Base-by-base conservation (phyloP, 2,329 filamentous ascomycete genomes). In the Didymosphaeria variabile region DNA sequence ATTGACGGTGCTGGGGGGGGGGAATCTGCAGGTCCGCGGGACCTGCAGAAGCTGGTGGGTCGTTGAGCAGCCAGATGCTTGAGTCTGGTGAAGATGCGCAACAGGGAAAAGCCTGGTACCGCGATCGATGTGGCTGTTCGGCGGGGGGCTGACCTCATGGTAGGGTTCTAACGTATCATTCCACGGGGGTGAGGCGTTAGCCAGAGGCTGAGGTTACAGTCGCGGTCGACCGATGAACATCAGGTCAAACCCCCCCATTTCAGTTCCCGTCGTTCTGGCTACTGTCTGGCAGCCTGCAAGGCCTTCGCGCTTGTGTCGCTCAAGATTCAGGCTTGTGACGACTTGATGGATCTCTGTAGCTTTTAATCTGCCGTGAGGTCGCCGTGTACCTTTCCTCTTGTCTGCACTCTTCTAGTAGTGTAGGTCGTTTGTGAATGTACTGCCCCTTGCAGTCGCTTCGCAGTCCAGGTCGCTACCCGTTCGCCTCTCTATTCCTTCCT, bases 201-300 rank as follows among this genome's bases (percentile, higher is more conserved):
- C 65, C 55, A 67, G 65, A 71, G 61, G 67, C 64, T 72, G 67
- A 73, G 64, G 73, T 77, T 77, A 71, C 74, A 77, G 64, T 66
- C 67, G 63, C 68, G 59, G 60, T 63, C 65, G 66, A 67, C 63
- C 64, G 64, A 65, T 66, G 57, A 60, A 57, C 55, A 55, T 50
- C 66, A 67, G 63, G 64, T 69, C 64, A 67, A 70, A 69, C 64
- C 66, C 61, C 61, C 52, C 57, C 62, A 60, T 64, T 54, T 64
- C 53, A 62, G 45, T 67, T 60, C 55, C 67, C 67, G 54, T 57
- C 23, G 44, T 57, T 59, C 52, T 57, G 64, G 66, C 59, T 64
- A 59, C 55, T 64, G 62, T 64, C 62, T 63, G 63, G 62, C 55
- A 58, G 65, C 66, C 70, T 70, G 71, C 72, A 71, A 71, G 67